Base-by-base conservation (phyloP, 257 asterid genomes). In the Apocynum venetum region DNA sequence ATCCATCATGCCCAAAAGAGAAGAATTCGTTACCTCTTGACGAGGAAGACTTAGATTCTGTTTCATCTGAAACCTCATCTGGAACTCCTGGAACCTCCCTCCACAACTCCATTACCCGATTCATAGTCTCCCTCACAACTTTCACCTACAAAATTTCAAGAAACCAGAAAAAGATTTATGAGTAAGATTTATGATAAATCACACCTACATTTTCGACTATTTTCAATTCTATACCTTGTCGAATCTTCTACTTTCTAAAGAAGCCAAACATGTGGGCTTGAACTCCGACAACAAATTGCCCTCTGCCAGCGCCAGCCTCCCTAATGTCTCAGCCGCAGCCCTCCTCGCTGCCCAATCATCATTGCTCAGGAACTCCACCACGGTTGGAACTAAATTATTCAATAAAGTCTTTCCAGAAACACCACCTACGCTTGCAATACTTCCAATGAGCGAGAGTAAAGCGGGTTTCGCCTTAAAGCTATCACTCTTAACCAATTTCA, bases 291-390 rank as follows among this genome's bases (percentile, higher is more conserved):
- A 76, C 73, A 83, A 78, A 72, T 69, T 81, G 46, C 69, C 74
- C 79, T 88, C 97, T 71, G 86, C 83, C 80, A 72, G 77, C 40
- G 93, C 92, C 65, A 86, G 72, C 76, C 84, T 86, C 86, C 82
- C 93, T 70, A 94, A 60, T 19, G 91, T 86, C 87, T 94, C 97
- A 40, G 97, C 96, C 6, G 98, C 97, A 2, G 94, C 90, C 79
- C 91, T 94, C 66, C 98, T 84, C 76, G 89, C 91, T 46, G 91
- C 87, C 98, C 98, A 94, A 80, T 91, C 97, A 3, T 85, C 94
- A 61, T 86, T 88, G 78, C 91, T 86, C 83, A 94, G 40, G 73
- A 88, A 91, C 76, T 89, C 94, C 59, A 92, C 84, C 59, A 83
- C 76, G 68, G 85, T 76, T 0, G 89, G 81, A 69, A 89, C 88